Conservation (phyloP, 163 green algal genomes). For the Prototheca wickerhamii region DNA sequence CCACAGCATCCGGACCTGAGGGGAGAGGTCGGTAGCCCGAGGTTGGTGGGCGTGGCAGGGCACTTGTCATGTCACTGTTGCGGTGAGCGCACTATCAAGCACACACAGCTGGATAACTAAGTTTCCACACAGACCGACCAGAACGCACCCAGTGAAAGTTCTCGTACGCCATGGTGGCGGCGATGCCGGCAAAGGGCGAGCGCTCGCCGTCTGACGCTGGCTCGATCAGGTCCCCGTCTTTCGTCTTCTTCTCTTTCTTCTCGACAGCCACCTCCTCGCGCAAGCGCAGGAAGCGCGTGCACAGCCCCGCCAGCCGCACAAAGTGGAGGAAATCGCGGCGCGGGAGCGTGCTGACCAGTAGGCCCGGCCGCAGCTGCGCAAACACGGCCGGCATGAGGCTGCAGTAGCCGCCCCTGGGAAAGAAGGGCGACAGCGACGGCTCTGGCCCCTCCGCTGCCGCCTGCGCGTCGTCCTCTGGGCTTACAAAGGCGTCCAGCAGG, state of each 20-base stretch:
- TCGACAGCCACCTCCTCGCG: conserved; percentile 32
- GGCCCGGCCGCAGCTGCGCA: conserved; percentile 40
- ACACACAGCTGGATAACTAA: too few species aligned
- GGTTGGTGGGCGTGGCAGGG: too few species aligned
- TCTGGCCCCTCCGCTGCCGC: too few species aligned
- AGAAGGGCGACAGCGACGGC: too few species aligned
- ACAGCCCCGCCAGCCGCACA: conserved; percentile 47
- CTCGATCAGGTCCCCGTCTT: background rate
- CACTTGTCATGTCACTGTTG: too few species aligned
- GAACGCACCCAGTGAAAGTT: conserved; percentile 55
- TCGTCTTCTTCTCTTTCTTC: background rate
- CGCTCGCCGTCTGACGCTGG: background rate
- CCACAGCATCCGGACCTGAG: conserved; percentile 5
- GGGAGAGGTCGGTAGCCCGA: background rate
- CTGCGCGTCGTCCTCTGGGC: too few species aligned
- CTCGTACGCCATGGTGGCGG: conserved; percentile 66
- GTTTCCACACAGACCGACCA: too few species aligned
- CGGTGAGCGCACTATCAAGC: too few species aligned
- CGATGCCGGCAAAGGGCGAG: conserved; percentile 64
- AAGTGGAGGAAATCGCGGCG: conserved; percentile 56
- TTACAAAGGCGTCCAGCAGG: too few species aligned
- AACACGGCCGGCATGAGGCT: conserved; percentile 11
- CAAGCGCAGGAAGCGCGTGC: conserved; percentile 53
- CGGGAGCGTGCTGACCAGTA: conserved; percentile 49
- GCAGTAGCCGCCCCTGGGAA: too few species aligned